A percentile compares a stretch with the other conserved stretches of the same genome.
Conservation (phyloP, 805 yeast species). For the Alloascoidea africana region DNA sequence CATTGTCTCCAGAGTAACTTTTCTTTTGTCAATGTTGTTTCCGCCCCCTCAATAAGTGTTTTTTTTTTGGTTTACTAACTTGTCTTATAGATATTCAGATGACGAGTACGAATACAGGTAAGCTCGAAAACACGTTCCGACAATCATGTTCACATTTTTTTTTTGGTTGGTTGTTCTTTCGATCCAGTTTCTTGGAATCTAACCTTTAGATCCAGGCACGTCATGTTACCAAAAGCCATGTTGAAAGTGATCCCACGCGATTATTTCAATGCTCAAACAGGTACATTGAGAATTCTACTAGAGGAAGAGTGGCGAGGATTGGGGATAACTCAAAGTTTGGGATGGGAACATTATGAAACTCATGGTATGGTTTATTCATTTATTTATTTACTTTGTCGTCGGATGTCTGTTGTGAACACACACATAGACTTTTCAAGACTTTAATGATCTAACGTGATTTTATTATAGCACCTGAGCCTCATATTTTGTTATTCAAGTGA, state of each 20-base stretch:
- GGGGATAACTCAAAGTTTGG: constrained; percentile 93
- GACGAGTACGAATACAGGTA: constrained; percentile 74
- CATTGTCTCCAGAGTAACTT: neutral
- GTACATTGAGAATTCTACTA: constrained; percentile 74
- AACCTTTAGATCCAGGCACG: constrained; percentile 42
- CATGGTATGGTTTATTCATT: constrained; percentile 27
- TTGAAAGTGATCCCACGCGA: constrained; percentile 87
- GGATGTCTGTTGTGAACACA: neutral
- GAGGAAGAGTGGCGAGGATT: constrained; percentile 99
- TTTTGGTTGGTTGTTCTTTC: neutral
- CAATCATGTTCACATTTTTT: neutral
- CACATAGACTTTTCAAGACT: constrained; percentile 9
- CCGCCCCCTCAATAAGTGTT: neutral
- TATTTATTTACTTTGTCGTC: neutral
- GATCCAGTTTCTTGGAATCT: neutral
- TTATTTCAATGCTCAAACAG: constrained; percentile 85
- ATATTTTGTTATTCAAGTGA: constrained; percentile 68
- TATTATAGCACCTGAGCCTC: constrained; percentile 81
- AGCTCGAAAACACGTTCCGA: constrained; percentile 9
- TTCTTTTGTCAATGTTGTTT: neutral
- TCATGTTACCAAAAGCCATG: constrained; percentile 93
- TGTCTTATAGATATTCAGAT: constrained; percentile 53
- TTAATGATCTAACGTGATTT: neutral
- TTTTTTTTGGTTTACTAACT: neutral
- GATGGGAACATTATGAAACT: constrained; percentile 97